These are phyloP conservation scores for Fraxinus greggii DNA, from an alignment of 305 asterid species.

Conservation along the genomic window DNA sequence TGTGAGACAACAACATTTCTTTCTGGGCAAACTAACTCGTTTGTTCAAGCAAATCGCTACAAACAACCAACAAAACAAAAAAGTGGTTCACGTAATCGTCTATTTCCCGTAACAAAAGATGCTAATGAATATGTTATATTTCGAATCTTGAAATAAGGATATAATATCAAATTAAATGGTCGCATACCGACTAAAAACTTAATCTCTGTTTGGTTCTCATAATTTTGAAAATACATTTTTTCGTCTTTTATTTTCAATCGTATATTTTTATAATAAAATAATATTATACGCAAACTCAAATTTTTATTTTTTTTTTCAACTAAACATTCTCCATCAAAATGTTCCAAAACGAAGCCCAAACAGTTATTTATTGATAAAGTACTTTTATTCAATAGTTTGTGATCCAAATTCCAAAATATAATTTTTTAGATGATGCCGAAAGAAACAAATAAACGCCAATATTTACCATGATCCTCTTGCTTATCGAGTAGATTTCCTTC, in stretches of 20 bases:
- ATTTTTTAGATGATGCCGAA: background rate
- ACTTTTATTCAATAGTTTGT: background rate
- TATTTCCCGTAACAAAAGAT: too few species aligned
- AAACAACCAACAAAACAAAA: background rate
- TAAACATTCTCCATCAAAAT: too few species aligned
- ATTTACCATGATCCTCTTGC: conserved; percentile 7
- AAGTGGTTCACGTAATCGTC: background rate
- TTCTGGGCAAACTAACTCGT: background rate
- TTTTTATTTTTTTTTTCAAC: too few species aligned
- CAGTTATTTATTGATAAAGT: background rate
- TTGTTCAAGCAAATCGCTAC: background rate
- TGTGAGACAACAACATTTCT: background rate
- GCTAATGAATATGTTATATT: background rate
- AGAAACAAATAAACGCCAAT: conserved; percentile 5
- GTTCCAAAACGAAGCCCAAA: background rate
- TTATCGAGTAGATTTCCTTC: conserved; percentile 5
- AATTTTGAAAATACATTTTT: too few species aligned
- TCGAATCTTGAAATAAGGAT: background rate
- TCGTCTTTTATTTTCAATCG: background rate
- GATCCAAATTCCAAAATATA: background rate
- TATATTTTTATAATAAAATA: too few species aligned
- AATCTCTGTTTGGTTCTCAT: background rate
- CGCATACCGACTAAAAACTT: background rate
- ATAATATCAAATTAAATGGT: background rate
- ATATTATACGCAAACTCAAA: too few species aligned